These are phyloP conservation scores for Neostapfia colusana DNA, from an alignment of 176 grass and related monocot species.

Conservation along the genomic window DNA sequence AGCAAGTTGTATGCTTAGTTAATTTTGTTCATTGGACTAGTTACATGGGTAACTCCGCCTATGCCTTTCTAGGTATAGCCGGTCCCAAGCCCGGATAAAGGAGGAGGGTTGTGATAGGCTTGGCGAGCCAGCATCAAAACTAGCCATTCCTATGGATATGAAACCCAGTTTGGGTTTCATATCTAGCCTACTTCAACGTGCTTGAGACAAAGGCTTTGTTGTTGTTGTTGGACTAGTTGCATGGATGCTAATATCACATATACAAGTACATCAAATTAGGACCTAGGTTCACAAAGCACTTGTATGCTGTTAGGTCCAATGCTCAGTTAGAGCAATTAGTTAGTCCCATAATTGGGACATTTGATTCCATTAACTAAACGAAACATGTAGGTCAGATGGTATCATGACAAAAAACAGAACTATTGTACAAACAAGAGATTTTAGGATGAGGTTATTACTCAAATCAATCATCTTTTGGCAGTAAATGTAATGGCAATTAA, in stretches of 20 bases:
- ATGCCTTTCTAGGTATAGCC: too few relatives aligned
- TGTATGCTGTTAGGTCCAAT: neutral
- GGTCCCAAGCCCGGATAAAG: too few relatives aligned
- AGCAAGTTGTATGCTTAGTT: slow-evolving; percentile 5
- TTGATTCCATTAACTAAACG: slow-evolving; percentile 26
- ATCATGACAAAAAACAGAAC: neutral
- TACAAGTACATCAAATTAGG: slow-evolving; percentile 20
- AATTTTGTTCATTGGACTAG: slow-evolving; percentile 13
- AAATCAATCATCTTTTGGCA: neutral
- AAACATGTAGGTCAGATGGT: neutral
- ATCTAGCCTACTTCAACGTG: too few relatives aligned
- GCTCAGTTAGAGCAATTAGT: neutral
- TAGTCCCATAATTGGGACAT: slow-evolving; percentile 5
- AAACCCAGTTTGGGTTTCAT: too few relatives aligned
- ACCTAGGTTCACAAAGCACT: neutral
- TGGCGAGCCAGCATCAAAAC: too few relatives aligned
- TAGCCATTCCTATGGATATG: too few relatives aligned
- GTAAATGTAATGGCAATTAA: neutral
- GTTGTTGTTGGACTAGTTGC: slow-evolving; percentile 16
- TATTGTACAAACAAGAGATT: neutral
- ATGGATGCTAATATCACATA: neutral
- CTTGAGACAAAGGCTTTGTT: too few relatives aligned
- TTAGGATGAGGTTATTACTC: neutral
- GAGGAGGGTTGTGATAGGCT: too few relatives aligned
- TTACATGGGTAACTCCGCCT: too few relatives aligned